Conservation (phyloP, 129 eudicot species). For the Arctium lappa region DNA sequence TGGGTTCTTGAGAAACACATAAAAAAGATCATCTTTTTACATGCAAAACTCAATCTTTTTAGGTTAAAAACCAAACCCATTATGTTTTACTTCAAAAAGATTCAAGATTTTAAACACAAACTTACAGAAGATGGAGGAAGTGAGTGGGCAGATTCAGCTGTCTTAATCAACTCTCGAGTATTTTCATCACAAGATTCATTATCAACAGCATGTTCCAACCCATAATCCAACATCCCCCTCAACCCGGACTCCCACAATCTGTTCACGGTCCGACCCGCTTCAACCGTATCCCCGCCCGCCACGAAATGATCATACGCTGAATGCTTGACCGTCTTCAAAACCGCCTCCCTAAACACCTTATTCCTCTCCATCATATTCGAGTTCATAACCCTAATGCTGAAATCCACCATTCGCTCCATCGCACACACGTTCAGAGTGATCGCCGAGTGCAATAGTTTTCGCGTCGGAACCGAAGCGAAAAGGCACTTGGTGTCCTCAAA, state of each 20-base stretch:
- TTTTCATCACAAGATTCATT: constrained; percentile 66
- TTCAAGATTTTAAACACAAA: background rate
- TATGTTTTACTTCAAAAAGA: too few species aligned
- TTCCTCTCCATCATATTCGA: constrained; percentile 51
- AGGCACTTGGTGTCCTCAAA: constrained; percentile 43
- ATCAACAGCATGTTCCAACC: constrained; percentile 72
- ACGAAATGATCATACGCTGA: constrained; percentile 71
- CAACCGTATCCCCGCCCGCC: constrained; percentile 56
- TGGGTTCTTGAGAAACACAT: background rate
- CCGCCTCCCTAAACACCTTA: constrained; percentile 18
- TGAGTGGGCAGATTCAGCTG: constrained; percentile 48
- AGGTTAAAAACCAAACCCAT: too few species aligned
- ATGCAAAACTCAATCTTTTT: too few species aligned
- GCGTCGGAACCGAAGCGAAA: constrained; percentile 47
- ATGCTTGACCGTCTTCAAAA: constrained; percentile 30
- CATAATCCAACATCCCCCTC: constrained; percentile 76
- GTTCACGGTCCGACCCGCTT: constrained; percentile 47
- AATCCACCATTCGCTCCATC: constrained; percentile 51
- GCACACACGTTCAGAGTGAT: constrained; percentile 44
- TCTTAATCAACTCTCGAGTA: constrained; percentile 35
- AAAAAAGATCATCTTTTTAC: too few species aligned
- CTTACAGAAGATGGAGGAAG: constrained; percentile 58
- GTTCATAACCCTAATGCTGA: constrained; percentile 63
- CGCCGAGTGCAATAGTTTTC: constrained; percentile 46
- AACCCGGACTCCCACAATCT: constrained; percentile 55